Evolutionary conservation across 257 asterid species (phyloP).

Genomic region (Forsythia suspensa): DNA sequence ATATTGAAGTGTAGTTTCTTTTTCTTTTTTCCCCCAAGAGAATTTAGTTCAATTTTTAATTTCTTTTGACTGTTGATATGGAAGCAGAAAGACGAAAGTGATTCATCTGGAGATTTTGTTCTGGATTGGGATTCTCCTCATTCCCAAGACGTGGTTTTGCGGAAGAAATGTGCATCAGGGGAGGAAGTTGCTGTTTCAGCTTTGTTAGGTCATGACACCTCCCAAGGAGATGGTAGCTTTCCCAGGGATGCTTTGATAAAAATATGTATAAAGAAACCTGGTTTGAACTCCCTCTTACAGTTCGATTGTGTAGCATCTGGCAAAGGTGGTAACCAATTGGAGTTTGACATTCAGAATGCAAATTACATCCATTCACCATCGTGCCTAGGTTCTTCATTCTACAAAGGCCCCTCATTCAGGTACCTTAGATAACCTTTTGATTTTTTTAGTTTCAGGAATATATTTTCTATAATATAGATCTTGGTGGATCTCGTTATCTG

Average conservation of each 20-base stretch:
- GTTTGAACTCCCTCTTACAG: constrained; percentile 72
- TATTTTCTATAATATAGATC: neutral
- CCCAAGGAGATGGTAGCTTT: constrained; percentile 37
- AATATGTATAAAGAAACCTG: constrained; percentile 81
- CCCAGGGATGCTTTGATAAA: constrained; percentile 70
- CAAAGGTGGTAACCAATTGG: constrained; percentile 34
- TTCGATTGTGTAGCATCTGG: constrained; percentile 73
- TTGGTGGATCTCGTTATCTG: neutral
- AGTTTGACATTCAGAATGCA: constrained; percentile 50
- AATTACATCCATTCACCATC: constrained; percentile 52
- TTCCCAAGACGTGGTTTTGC: constrained; percentile 67
- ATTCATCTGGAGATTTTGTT: constrained; percentile 65
- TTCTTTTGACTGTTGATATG: constrained; percentile 4
- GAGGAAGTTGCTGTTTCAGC: constrained; percentile 92
- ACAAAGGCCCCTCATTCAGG: constrained; percentile 74
- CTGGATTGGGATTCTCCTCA: constrained; percentile 72
- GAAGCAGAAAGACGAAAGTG: constrained; percentile 48
- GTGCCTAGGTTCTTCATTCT: constrained; percentile 40
- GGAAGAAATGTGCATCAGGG: constrained; percentile 64
- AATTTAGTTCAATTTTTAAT: constrained; percentile 2
- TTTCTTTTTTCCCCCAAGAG: neutral
- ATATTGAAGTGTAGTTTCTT: neutral
- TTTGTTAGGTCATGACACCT: constrained; percentile 46
- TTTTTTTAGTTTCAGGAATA: neutral
- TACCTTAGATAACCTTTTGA: constrained; percentile 20